phyloP scores from a whole-genome alignment of 768 basidiomycete species.

The Leccinum truebloodii region DNA sequence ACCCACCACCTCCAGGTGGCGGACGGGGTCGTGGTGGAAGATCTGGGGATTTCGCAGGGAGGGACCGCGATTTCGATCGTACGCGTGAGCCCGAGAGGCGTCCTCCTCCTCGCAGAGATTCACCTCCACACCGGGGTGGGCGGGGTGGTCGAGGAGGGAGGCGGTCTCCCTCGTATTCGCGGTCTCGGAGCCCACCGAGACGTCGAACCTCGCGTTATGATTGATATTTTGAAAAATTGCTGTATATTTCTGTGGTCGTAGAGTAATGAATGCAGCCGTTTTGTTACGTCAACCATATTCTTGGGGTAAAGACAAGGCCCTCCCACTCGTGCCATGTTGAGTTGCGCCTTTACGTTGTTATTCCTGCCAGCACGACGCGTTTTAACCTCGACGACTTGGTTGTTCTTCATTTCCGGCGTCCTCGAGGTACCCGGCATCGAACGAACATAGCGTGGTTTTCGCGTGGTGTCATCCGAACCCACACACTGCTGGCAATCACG shows the following conservation, averaged over 20 bases:
- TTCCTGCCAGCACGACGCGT: background rate
- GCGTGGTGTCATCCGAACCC: background rate
- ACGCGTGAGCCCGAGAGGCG: conserved; percentile 48
- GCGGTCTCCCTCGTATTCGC: conserved; percentile 37
- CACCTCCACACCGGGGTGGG: conserved; percentile 49
- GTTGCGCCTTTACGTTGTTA: background rate
- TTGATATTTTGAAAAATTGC: conserved; percentile 16
- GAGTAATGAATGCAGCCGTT: background rate
- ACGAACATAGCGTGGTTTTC: conserved; percentile 6
- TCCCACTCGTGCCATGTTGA: background rate
- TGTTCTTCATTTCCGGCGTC: conserved; percentile 5
- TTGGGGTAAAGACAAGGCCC: no score
- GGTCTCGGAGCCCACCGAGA: conserved; percentile 45
- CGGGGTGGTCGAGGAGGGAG: conserved; percentile 45
- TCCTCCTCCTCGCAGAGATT: conserved; percentile 45
- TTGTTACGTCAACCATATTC: background rate
- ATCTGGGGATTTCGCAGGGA: conserved; percentile 33
- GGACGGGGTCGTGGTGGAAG: conserved; percentile 46
- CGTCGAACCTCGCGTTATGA: conserved; percentile 37
- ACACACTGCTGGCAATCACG: background rate
- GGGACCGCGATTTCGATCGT: conserved; percentile 40
- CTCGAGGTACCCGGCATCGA: conserved; percentile 14
- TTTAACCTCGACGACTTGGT: background rate
- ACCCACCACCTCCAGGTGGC: conserved; percentile 43
- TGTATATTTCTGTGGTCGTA: conserved; percentile 4